Percentiles rank a stretch among this genome's conserved stretches.
Conservation (phyloP, 2,329 filamentous ascomycete species). For the Canariomyces notabilis region DNA sequence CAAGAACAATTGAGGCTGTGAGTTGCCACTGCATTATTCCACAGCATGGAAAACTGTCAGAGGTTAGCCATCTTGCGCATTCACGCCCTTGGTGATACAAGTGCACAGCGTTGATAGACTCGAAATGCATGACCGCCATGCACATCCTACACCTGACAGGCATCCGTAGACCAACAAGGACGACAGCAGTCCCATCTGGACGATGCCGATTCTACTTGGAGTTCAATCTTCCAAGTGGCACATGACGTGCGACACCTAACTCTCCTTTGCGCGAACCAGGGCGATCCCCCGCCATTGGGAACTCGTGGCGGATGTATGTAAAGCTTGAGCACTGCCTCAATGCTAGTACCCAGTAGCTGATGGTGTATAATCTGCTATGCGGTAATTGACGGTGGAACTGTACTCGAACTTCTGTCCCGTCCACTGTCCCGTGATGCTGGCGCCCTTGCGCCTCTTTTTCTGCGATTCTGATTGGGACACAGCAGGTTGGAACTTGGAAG, state of each 20-base stretch:
- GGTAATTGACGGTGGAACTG: neutral
- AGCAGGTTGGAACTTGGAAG: neutral
- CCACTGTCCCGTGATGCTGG: neutral
- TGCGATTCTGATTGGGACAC: neutral
- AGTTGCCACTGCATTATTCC: too few species aligned
- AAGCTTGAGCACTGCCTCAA: neutral
- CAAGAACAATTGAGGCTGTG: too few species aligned
- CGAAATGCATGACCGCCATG: too few species aligned
- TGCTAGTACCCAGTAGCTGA: neutral
- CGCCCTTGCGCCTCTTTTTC: neutral
- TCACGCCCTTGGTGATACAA: too few species aligned
- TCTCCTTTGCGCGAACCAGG: neutral
- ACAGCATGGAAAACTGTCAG: too few species aligned
- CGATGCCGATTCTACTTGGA: neutral
- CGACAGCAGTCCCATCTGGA: too few species aligned
- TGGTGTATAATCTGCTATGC: neutral
- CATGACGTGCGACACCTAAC: slow-evolving; percentile 2
- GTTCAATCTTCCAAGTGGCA: neutral
- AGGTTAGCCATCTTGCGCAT: too few species aligned
- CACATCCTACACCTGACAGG: too few species aligned
- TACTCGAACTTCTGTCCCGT: neutral
- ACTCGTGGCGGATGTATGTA: neutral
- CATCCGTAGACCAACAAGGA: too few species aligned
- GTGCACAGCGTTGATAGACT: too few species aligned
- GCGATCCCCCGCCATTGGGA: neutral